phyloP scores from a whole-genome alignment of 805 yeast genomes.

The Candida pseudofarinosa region DNA sequence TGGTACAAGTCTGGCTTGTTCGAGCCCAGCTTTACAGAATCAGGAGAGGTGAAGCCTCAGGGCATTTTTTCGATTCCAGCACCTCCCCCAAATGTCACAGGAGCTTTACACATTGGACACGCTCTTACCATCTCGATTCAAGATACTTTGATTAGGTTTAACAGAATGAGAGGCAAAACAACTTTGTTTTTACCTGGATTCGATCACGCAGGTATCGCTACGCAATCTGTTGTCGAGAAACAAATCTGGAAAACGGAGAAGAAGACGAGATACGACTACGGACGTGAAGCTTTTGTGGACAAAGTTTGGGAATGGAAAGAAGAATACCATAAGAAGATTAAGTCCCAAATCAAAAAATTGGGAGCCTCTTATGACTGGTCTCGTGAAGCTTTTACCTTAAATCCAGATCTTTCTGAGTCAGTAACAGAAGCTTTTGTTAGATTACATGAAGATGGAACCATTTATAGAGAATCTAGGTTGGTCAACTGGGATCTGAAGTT shows the following conservation, averaged over 20 bases:
- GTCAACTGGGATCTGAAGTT: slow-evolving; percentile 96
- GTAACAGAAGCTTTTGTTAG: slow-evolving; percentile 89
- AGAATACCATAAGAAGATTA: slow-evolving; percentile 82
- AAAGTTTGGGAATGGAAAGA: slow-evolving; percentile 99
- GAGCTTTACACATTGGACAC: slow-evolving; percentile 98
- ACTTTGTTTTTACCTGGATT: slow-evolving; percentile 92
- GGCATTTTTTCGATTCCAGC: slow-evolving; percentile 91
- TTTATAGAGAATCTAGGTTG: slow-evolving; percentile 88
- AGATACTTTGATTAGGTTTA: slow-evolving; percentile 86
- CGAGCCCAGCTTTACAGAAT: slow-evolving; percentile 74
- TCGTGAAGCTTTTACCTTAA: slow-evolving; percentile 90
- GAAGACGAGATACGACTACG: slow-evolving; percentile 90
- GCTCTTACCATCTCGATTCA: slow-evolving; percentile 94
- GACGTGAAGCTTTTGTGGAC: slow-evolving; percentile 83
- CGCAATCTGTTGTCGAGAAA: slow-evolving; percentile 97
- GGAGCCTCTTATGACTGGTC: slow-evolving; percentile 98
- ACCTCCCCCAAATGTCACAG: slow-evolving; percentile 99
- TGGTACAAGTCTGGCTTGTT: slow-evolving; percentile 88
- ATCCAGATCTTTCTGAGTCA: slow-evolving; percentile 70
- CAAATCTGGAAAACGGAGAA: slow-evolving; percentile 84
- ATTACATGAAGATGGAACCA: slow-evolving; percentile 90
- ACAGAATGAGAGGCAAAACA: slow-evolving; percentile 97
- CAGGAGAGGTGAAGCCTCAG: slow-evolving; percentile 74
- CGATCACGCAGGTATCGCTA: slow-evolving; percentile 99
- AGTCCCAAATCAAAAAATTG: slow-evolving; percentile 74